phyloP scores from a whole-genome alignment of 2,329 filamentous ascomycete genomes.

The Neophaeococcomyces mojaviensis region DNA sequence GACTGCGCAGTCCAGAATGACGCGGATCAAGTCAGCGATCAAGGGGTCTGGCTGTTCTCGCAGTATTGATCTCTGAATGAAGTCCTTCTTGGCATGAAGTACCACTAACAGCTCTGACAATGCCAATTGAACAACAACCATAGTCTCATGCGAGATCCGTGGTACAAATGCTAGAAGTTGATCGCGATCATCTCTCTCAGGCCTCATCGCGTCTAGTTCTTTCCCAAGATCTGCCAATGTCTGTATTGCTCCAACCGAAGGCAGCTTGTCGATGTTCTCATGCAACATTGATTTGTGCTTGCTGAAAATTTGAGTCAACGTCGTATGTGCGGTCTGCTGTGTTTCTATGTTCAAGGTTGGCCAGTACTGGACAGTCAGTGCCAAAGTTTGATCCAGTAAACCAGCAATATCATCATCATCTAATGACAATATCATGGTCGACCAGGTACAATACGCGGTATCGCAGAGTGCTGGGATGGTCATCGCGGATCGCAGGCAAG shows the following conservation, averaged over 20 bases:
- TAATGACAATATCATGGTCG: conserved; percentile 65
- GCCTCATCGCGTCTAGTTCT: conserved; percentile 58
- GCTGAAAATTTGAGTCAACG: conserved; percentile 60
- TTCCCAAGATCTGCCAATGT: conserved; percentile 61
- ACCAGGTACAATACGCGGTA: conserved; percentile 77
- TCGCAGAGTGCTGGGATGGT: conserved; percentile 66
- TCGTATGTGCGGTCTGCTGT: conserved; percentile 51
- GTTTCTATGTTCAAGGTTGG: conserved; percentile 53
- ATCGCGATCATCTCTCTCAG: conserved; percentile 57
- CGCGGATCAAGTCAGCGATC: conserved; percentile 63
- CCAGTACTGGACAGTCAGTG: conserved; percentile 81
- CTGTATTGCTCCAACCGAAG: conserved; percentile 65
- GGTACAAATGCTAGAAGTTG: conserved; percentile 63
- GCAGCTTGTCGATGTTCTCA: conserved; percentile 65
- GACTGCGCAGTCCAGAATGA: conserved; percentile 76
- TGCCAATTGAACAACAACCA: conserved; percentile 74
- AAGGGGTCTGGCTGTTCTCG: conserved; percentile 77
- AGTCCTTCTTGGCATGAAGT: conserved; percentile 64
- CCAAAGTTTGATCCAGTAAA: conserved; percentile 82
- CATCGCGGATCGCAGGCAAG: conserved; percentile 82
- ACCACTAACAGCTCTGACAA: conserved; percentile 69
- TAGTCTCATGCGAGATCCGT: conserved; percentile 74
- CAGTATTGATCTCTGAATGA: conserved; percentile 69
- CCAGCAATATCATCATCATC: conserved; percentile 70
- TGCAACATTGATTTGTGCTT: conserved; percentile 54